phyloP scores from a whole-genome alignment of 2,329 filamentous ascomycete genomes.

The Epichloe scottii region DNA sequence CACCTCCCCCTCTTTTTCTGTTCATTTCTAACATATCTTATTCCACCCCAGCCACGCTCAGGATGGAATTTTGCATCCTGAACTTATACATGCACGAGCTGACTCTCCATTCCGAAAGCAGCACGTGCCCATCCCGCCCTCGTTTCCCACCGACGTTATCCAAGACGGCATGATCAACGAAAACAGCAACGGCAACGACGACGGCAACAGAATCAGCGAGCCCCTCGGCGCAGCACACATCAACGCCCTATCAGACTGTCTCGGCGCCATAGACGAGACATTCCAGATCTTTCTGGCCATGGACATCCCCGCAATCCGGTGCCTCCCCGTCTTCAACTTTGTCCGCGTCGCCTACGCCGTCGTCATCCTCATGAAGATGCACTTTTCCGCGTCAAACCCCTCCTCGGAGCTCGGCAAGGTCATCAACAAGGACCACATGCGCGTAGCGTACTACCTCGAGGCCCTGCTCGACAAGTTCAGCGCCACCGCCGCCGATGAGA shows the following conservation, averaged over 20 bases:
- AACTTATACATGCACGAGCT: slow-evolving; percentile 68
- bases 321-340: slow-evolving; percentile 57
- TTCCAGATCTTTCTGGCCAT: slow-evolving; percentile 53
- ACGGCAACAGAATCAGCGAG: slow-evolving; percentile 26
- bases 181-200: slow-evolving; percentile 24
- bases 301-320: slow-evolving; percentile 45
- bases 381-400: slow-evolving; percentile 51
- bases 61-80: slow-evolving; percentile 51
- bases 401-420: slow-evolving; percentile 57
- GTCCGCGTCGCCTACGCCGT: slow-evolving; percentile 60
- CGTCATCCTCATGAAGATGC: slow-evolving; percentile 62
- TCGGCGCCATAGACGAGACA: slow-evolving; percentile 52
- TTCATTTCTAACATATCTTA: neutral
- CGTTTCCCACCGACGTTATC: slow-evolving; percentile 32
- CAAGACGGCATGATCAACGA: slow-evolving; percentile 26
- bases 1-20: neutral
- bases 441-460: slow-evolving; percentile 53
- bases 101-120: slow-evolving; percentile 50
- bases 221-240: slow-evolving; percentile 41
- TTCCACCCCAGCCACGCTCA: slow-evolving; percentile 38
- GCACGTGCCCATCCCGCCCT: slow-evolving; percentile 40
- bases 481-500: slow-evolving; percentile 48
- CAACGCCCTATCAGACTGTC: slow-evolving; percentile 52
- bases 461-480: slow-evolving; percentile 57
- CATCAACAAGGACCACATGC: slow-evolving; percentile 55